Conservation (phyloP, 139 green algal genomes). For the Parachlorella kessleri region DNA sequence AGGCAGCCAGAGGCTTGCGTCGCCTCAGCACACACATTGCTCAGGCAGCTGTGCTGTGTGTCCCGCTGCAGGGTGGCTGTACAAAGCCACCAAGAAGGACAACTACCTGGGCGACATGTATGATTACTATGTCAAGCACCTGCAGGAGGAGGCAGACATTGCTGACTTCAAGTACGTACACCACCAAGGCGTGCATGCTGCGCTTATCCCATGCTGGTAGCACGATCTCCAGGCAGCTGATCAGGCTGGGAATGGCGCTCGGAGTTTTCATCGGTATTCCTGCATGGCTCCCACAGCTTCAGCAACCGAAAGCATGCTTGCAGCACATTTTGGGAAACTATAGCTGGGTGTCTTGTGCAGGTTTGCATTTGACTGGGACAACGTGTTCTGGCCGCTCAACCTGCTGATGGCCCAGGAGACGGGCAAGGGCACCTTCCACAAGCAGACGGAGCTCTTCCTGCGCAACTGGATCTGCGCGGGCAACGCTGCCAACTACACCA, state of each 20-base stretch:
- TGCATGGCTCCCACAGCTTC: no score
- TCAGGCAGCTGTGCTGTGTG: no score
- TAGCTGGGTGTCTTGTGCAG: no score
- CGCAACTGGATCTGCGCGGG: conserved; percentile 54
- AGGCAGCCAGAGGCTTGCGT: no score
- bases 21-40: no score
- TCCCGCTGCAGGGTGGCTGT: conserved; percentile 56
- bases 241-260: no score
- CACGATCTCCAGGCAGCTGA: no score
- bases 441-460: conserved; percentile 49
- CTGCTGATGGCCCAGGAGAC: conserved; percentile 62
- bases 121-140: conserved; percentile 47
- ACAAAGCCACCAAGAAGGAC: conserved; percentile 57
- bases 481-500: conserved; percentile 50
- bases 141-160: conserved; percentile 30
- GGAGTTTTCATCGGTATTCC: no score
- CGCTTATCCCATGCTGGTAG: no score
- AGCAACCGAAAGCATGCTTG: no score
- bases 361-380: conserved; percentile 56
- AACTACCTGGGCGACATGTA: conserved; percentile 60
- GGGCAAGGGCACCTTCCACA: conserved; percentile 47
- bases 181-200: no score
- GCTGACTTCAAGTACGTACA: conserved; percentile 40
- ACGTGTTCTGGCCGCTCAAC: conserved; percentile 56
- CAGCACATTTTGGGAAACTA: no score